Conservation (phyloP, 129 eudicot species). For the Scalesia atractyloides region DNA sequence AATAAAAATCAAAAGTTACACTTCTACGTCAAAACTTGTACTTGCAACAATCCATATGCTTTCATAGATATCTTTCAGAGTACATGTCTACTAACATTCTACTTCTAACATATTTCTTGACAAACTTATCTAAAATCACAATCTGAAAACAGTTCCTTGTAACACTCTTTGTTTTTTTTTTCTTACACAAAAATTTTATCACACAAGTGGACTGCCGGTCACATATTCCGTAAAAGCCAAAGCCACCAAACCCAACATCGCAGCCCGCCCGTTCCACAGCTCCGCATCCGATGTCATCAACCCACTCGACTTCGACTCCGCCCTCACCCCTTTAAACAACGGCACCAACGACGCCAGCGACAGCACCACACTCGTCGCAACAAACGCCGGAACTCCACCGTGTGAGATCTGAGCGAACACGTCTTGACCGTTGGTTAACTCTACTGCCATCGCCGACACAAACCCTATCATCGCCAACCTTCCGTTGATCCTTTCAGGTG, state of each 20-base stretch:
- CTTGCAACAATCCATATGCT: no score
- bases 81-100: no score
- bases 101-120: no score
- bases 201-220: constrained; percentile 66
- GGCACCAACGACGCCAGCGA: constrained; percentile 78
- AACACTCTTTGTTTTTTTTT: no score
- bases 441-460: no score
- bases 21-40: no score
- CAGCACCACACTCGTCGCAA: constrained; percentile 56
- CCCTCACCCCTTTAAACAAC: constrained; percentile 63
- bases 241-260: constrained; percentile 88
- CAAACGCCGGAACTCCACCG: constrained; percentile 67
- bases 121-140: no score
- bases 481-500: no score
- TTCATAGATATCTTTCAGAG: no score
- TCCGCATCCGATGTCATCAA: constrained; percentile 84
- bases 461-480: no score
- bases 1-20: no score
- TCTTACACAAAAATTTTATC: neutral
- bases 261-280: constrained; percentile 79
- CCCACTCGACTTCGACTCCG: constrained; percentile 56
- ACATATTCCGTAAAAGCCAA: constrained; percentile 80
- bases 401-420: constrained; percentile 60
- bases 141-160: no score
- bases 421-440: constrained; percentile 59